A percentile compares a stretch with the other conserved stretches of the same genome.
Conservation (phyloP, 148 eudicot genomes). For the Fagopyrum esculentum region DNA sequence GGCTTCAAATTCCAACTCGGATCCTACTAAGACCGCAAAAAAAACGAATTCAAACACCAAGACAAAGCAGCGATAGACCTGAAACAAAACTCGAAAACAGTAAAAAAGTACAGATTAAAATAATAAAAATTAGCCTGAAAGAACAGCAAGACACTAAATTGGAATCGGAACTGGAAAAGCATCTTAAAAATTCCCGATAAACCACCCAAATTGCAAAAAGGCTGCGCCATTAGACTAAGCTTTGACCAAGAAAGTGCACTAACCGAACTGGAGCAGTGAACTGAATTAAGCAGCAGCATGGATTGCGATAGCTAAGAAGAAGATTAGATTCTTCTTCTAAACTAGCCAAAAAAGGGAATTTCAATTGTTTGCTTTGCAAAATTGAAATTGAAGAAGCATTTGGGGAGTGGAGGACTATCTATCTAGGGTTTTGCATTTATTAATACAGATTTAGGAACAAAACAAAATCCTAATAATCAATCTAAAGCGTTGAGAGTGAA, state of each 20-base stretch:
- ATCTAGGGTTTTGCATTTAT: constrained; percentile 1
- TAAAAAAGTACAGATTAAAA: neutral
- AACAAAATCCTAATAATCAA: neutral
- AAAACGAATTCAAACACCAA: neutral
- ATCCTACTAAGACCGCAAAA: constrained; percentile 2
- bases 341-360: neutral
- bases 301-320: neutral
- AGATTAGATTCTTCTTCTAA: neutral
- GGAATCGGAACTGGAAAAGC: constrained; percentile 7
- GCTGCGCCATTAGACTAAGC: constrained; percentile 5
- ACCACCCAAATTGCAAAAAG: constrained; percentile 4
- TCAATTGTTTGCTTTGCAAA: neutral
- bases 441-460: neutral
- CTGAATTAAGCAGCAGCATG: neutral
- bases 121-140: neutral
- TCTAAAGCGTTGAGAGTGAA: neutral
- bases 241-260: constrained; percentile 9
- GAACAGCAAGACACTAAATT: neutral
- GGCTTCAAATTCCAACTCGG: constrained; percentile 6
- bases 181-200: constrained; percentile 19
- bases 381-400: constrained; percentile 4
- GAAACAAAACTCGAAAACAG: neutral
- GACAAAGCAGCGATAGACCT: neutral
- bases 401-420: constrained; percentile 1
- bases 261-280: neutral